Base-by-base conservation (phyloP, 768 basidiomycete species). In the Suillus decipiens region DNA sequence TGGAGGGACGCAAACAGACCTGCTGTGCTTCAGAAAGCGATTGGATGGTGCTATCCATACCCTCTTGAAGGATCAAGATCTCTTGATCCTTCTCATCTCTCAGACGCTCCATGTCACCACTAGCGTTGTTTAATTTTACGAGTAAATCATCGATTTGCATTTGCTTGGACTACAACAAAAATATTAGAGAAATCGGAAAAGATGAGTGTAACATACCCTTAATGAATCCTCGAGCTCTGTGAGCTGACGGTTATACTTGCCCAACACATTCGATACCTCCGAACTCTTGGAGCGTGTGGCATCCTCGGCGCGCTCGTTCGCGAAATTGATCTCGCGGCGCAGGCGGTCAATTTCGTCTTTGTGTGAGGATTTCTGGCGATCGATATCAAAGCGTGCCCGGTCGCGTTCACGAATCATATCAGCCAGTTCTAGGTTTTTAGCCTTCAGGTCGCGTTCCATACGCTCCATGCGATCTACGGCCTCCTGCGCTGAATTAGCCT, bases 361-460 rank as follows among this genome's bases (percentile, higher is more conserved):
- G 75, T 99, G 95, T 57, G 88, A 89, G 6, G 93, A 86, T 78
- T 96, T 98, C 73, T 93, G 85, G 24, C 97, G 84, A 72, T 99
- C 97, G 28, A 98, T 80, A 67, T 99, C 97, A 71, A 97, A 99
- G 50, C 97, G 83, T 41, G 96, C 95, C 61, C 96, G 84, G 73
- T 99, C 97, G 39, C 97, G 88, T 76, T 99, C 97, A 53, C 96
- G 86, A 68, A 99, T 90, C 97, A 99, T 99, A 73, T 99, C 97
- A 28, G 97, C 97, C 22, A 99, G 81, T 75, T 99, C 97, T 61
- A 99, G 77, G 72, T 98, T 99, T 85, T 99, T 99, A n/a, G 93
- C 84, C 79, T 99, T 99, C 69, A 99, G 81, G 73, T 99, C 97
- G 39, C 95, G 83, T 74, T 99, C 97, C 95, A 99, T 99, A 63